Conservation (phyloP, 2,329 filamentous ascomycete species). For the Stylonectria norvegica region DNA sequence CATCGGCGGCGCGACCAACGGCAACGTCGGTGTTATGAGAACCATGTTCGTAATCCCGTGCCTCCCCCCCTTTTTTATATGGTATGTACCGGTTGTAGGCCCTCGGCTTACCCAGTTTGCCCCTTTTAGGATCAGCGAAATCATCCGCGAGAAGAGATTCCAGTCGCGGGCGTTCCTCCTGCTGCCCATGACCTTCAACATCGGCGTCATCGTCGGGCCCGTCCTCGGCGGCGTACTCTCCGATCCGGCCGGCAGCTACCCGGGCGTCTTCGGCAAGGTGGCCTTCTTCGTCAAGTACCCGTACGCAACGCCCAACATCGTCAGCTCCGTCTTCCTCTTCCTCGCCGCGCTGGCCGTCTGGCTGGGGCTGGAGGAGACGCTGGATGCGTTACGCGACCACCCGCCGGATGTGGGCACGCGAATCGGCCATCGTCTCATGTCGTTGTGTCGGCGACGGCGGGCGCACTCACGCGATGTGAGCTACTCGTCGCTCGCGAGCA, state of each 20-base stretch:
- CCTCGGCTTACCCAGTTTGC: too few relatives aligned
- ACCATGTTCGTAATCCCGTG: slow-evolving; percentile 59
- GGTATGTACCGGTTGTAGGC: neutral
- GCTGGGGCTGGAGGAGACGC: slow-evolving; percentile 53
- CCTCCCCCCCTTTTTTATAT: too few relatives aligned
- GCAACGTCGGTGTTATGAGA: slow-evolving; percentile 69
- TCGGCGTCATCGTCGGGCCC: slow-evolving; percentile 71
- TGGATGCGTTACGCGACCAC: slow-evolving; percentile 40
- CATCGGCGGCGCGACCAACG: slow-evolving; percentile 67
- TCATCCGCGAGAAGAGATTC: slow-evolving; percentile 60
- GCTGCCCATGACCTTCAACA: slow-evolving; percentile 70
- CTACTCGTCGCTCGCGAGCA: slow-evolving; percentile 23
- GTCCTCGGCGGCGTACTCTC: slow-evolving; percentile 66
- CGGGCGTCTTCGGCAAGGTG: slow-evolving; percentile 44
- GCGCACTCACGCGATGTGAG: slow-evolving; percentile 1
- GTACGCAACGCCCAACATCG: slow-evolving; percentile 53
- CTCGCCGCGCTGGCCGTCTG: slow-evolving; percentile 43
- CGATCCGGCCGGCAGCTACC: slow-evolving; percentile 61
- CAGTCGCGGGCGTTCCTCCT: slow-evolving; percentile 71
- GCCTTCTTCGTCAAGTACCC: slow-evolving; percentile 48
- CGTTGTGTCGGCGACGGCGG: slow-evolving; percentile 26
- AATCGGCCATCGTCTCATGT: slow-evolving; percentile 35
- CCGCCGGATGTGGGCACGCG: slow-evolving; percentile 42
- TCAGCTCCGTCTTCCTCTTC: slow-evolving; percentile 48
- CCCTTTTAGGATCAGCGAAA: slow-evolving; percentile 58